Base-by-base conservation (phyloP, 768 basidiomycete genomes). In the Lactarius akahatsu region DNA sequence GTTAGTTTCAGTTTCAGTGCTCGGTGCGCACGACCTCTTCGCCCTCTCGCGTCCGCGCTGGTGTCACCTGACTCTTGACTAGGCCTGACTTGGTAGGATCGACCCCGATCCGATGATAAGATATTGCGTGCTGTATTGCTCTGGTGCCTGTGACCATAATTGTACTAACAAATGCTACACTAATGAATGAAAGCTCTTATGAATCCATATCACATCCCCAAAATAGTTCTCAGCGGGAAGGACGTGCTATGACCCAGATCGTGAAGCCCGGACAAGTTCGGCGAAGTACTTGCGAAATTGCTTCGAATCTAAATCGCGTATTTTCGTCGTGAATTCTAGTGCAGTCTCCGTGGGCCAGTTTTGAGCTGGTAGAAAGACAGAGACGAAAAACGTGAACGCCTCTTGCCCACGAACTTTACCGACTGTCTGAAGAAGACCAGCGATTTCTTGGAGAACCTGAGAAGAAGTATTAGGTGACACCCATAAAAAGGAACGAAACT, bases 401-500 rank as follows among this genome's bases (percentile, higher is more conserved):
- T 98, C 96, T 59, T 84, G 77, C 1, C 92, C 92, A 69, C 97
- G 81, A 15, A 86, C 87, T 74, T 86, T 88, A 70, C 86, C 84
- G 9, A 96, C 83, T 0, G 84, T 80, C 74, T 97, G 92, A 47
- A 98, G 79, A 57, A 98, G 83, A 71, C 85, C 88, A 56, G 91
- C 90, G 62, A 98, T 89, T 74, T 99, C 97, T 70, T 91, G 86
- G 26, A 98, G 79, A 61, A 96, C 90, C 95, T 98, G 71, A 20
- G 40, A 32, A 15, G 57, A 38, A 23, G 54, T 5, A 58, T 23
- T 6, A 1, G 57, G 18, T 54, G 0, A 34, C 13, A 20, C 52
- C 13, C 50, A 52, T 26, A 26, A 54, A 64, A 61, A 55, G 57
- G 1, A n/a, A 10, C 10, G 26, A 10, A 55, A 54, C 28, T 9